Evolutionary conservation across 148 eudicot species (phyloP).

Genomic region (Bassia scoparia): DNA sequence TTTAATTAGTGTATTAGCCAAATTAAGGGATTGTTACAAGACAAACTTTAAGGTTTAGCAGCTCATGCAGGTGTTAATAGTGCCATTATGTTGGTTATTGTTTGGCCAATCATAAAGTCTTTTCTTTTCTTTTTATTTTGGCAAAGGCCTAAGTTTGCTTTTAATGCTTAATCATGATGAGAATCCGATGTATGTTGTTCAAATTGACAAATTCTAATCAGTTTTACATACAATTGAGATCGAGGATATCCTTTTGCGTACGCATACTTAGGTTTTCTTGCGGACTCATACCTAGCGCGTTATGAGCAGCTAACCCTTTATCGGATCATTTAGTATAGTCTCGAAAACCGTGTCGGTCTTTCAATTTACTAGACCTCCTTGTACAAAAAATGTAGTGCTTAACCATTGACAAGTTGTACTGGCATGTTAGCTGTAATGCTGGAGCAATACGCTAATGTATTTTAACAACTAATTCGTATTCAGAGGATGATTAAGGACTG

Average conservation of each 20-base stretch:
- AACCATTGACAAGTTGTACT: background rate
- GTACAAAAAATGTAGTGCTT: too few relatives aligned
- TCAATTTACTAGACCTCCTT: too few relatives aligned
- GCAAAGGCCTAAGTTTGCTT: background rate
- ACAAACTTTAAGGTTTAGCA: conserved; percentile 15
- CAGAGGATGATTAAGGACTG: background rate
- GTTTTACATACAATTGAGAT: too few relatives aligned
- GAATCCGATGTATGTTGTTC: conserved; percentile 23
- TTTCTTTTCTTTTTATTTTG: background rate
- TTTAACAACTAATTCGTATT: conserved; percentile 7
- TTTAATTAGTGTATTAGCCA: background rate
- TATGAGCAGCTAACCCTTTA: too few relatives aligned
- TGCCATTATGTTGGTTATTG: conserved; percentile 11
- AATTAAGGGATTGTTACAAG: background rate
- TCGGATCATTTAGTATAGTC: too few relatives aligned
- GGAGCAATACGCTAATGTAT: conserved; percentile 15
- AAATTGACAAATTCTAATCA: background rate
- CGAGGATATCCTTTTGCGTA: too few relatives aligned
- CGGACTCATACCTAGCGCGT: too few relatives aligned
- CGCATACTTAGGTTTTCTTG: too few relatives aligned
- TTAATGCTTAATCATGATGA: background rate
- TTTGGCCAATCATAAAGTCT: background rate
- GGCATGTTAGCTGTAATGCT: conserved; percentile 15
- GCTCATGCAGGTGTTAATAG: background rate
- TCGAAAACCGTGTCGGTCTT: too few relatives aligned